Evolutionary conservation across 176 grass and related monocot species (phyloP).

Genomic region (Carex pumila): DNA sequence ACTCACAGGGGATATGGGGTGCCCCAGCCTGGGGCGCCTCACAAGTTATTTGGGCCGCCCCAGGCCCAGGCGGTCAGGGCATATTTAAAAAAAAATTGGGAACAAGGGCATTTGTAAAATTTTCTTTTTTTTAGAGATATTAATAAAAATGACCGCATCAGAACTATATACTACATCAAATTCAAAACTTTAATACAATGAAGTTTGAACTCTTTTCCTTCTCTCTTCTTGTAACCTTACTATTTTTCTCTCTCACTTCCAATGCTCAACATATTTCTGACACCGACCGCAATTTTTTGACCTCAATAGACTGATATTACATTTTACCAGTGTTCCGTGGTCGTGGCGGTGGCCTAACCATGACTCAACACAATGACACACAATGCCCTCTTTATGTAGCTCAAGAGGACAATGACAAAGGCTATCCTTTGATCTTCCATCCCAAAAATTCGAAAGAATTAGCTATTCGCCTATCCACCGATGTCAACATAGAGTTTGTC

Average conservation of each 20-base stretch:
- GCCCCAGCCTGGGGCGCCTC: too few relatives aligned
- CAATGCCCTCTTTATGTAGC: constrained; percentile 43
- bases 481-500: constrained; percentile 41
- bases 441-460: not conserved
- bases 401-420: constrained; percentile 22
- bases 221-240: not conserved
- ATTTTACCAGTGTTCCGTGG: constrained; percentile 26
- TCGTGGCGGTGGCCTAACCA: constrained; percentile 36
- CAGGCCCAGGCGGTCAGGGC: too few relatives aligned
- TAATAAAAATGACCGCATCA: too few relatives aligned
- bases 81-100: too few relatives aligned
- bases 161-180: too few relatives aligned
- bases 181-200: not conserved
- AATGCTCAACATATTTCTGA: not conserved
- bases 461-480: constrained; percentile 21
- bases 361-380: not conserved
- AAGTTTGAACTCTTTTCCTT: not conserved
- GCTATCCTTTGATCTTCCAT: constrained; percentile 28
- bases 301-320: constrained; percentile 23
- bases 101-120: too few relatives aligned
- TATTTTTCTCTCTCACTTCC: not conserved
- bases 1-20: too few relatives aligned
- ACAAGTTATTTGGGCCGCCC: too few relatives aligned
- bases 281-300: not conserved
- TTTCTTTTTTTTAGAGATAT: too few relatives aligned